A percentile compares a stretch with the other conserved stretches of the same genome.
phyloP scores from a whole-genome alignment of 768 basidiomycete genomes.

The Collybia mongolica region DNA sequence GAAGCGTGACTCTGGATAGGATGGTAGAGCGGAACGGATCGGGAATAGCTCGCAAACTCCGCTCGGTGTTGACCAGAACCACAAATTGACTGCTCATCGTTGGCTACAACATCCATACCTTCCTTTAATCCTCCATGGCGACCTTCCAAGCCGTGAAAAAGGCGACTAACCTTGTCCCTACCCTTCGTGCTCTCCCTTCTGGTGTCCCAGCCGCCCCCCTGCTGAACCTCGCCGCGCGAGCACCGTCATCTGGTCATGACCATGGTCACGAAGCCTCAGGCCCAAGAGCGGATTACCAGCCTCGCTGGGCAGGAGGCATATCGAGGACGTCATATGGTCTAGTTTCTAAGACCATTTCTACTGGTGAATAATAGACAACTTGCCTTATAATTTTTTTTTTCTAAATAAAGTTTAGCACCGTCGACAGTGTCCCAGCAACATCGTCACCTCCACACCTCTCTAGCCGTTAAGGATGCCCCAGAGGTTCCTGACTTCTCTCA shows the following conservation, averaged over 20 bases:
- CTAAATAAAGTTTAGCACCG: conserved; percentile 37
- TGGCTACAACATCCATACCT: conserved; percentile 21
- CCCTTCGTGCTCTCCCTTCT: conserved; percentile 72
- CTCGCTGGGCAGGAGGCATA: conserved; percentile 63
- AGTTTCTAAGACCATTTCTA: conserved; percentile 61
- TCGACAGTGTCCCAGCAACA: conserved; percentile 56
- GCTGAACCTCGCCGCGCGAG: conserved; percentile 71
- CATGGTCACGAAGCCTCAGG: conserved; percentile 55
- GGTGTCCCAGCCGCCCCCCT: conserved; percentile 79
- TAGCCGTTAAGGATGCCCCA: conserved; percentile 64
- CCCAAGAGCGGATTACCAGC: conserved; percentile 61
- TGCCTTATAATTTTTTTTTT: neutral
- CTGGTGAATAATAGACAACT: conserved; percentile 43
- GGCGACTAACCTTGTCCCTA: conserved; percentile 79
- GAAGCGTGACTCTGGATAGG: neutral
- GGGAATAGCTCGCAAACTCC: neutral
- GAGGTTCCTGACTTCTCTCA: conserved; percentile 87
- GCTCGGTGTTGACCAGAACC: neutral
- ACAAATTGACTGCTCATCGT: conserved; percentile 31
- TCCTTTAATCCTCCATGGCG: conserved; percentile 51
- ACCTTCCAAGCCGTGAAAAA: conserved; percentile 76
- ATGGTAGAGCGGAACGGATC: neutral
- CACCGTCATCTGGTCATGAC: conserved; percentile 56
- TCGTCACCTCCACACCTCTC: conserved; percentile 78
- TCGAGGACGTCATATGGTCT: conserved; percentile 51